Evolutionary conservation across 2,329 filamentous ascomycete genomes (phyloP), one percentile per base, ranked within the genome.

Genomic region (Trichothecium sympodiale): DNA sequence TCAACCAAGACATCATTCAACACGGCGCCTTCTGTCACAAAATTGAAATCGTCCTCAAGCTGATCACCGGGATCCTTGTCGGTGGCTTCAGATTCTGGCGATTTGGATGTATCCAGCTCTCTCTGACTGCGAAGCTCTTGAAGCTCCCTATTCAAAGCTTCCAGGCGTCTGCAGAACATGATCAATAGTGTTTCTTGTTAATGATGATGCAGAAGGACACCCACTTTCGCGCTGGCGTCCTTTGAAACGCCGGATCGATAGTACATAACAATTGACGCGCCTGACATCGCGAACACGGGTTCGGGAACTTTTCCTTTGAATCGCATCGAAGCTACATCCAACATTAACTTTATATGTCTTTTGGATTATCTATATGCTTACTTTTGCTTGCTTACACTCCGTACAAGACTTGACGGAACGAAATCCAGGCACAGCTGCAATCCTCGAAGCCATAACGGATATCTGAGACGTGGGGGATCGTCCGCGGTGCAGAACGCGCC

Each of bases 71-170:
- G 10, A 46, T 45, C 9, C 46, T 45, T 20, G 41, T 33, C 17
- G 18, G 15, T 37, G 14, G 41, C 39, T 35, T 25, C 20, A 10
- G 20, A 25, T 10, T 25, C 20, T 25, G 20, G 20, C 40, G 16
- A 23, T 40, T 16, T 26, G 4, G 31, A 23, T 3, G 35, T 26
- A 14, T 43, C 39, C 27, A 41, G 32, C 31, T 41, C 33, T 35
- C 44, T 44, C 32, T 47, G 48, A 14, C 43, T 49, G 20, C 51
- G 45, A 16, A 54, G 49, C 39, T 53, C 50, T 35, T 48, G 46
- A n/a, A 54, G 38, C 39, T 54, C 52, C 36, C 45, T 53, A 8
- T 47, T 53, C 50, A 54, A 52, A 8, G 50, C 52, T 35, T 53
- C 50, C 27, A 54, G 39, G n/a, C 51, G 45, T 27, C 52, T 54